Conservation (phyloP, 352 stramenopile species). For the Pythium grandisporangium region DNA sequence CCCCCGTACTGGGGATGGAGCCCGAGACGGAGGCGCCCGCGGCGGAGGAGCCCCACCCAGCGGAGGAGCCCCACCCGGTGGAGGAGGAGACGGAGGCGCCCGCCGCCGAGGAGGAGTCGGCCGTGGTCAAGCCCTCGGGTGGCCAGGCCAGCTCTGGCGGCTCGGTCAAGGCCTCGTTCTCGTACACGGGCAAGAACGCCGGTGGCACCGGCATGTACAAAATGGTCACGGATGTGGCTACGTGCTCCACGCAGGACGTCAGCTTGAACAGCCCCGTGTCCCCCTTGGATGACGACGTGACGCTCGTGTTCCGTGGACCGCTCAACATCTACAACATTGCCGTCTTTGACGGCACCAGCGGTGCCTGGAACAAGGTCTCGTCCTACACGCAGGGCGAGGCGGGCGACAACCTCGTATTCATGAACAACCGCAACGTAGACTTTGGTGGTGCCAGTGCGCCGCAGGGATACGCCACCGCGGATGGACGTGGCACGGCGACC, state of each 20-base stretch:
- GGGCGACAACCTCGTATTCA: slow-evolving; percentile 63
- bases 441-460: slow-evolving; percentile 40
- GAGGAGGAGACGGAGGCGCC: background rate
- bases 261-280: slow-evolving; percentile 32
- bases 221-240: slow-evolving; percentile 56
- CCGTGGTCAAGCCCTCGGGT: slow-evolving; percentile 2
- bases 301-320: slow-evolving; percentile 51
- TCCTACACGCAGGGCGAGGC: slow-evolving; percentile 44
- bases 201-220: slow-evolving; percentile 50
- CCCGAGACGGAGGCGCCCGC: no score
- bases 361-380: slow-evolving; percentile 46
- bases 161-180: slow-evolving; percentile 27
- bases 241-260: slow-evolving; percentile 38
- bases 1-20: no score
- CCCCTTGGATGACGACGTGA: slow-evolving; percentile 55
- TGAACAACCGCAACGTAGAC: slow-evolving; percentile 82
- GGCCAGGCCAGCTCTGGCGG: slow-evolving; percentile 21
- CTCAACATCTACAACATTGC: slow-evolving; percentile 67
- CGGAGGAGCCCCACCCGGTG: no score
- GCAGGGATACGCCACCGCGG: slow-evolving; percentile 42
- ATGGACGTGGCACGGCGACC: slow-evolving; percentile 35
- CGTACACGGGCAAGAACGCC: slow-evolving; percentile 43
- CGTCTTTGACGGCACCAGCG: slow-evolving; percentile 50
- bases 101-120: background rate
- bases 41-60: no score